Percentiles rank a stretch among this genome's conserved stretches.
Evolutionary conservation across 495 filamentous ascomycete genomes (phyloP).

Genomic region (Neurospora cerealis): DNA sequence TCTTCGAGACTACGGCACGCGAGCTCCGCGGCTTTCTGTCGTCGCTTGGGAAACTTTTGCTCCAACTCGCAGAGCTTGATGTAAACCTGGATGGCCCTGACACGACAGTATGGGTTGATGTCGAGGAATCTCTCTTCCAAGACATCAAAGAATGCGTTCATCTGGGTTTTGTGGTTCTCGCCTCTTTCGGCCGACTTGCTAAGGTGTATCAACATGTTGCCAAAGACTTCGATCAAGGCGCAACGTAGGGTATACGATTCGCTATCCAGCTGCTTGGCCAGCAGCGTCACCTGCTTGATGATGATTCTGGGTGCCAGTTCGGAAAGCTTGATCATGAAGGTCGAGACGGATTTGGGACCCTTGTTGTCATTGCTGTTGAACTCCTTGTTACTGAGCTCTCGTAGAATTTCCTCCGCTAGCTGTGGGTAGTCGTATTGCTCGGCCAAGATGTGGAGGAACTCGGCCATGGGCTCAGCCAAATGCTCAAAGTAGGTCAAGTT

Average conservation of each 20-base stretch:
- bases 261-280: slow-evolving; percentile 90
- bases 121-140: slow-evolving; percentile 94
- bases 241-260: slow-evolving; percentile 94
- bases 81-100: slow-evolving; percentile 85
- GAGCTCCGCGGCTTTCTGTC: slow-evolving; percentile 76
- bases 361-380: slow-evolving; percentile 93
- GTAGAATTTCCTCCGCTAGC: slow-evolving; percentile 84
- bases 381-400: slow-evolving; percentile 92
- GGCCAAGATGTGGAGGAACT: slow-evolving; percentile 89
- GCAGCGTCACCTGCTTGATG: slow-evolving; percentile 90
- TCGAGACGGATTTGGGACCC: slow-evolving; percentile 96
- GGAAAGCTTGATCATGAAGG: slow-evolving; percentile 92
- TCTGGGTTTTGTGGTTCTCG: slow-evolving; percentile 85
- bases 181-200: slow-evolving; percentile 82
- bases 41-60: slow-evolving; percentile 85
- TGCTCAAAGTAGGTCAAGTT: slow-evolving; percentile 98
- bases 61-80: slow-evolving; percentile 85
- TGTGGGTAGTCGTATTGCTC: slow-evolving; percentile 99
- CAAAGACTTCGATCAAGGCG: slow-evolving; percentile 93
- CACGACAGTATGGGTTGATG: slow-evolving; percentile 92
- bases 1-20: slow-evolving; percentile 85
- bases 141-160: slow-evolving; percentile 94
- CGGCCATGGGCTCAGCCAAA: slow-evolving; percentile 95
- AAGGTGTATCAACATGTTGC: slow-evolving; percentile 87
- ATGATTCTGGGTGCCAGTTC: slow-evolving; percentile 85